Conservation (phyloP, 768 basidiomycete species). For the Lactarius evosmus region DNA sequence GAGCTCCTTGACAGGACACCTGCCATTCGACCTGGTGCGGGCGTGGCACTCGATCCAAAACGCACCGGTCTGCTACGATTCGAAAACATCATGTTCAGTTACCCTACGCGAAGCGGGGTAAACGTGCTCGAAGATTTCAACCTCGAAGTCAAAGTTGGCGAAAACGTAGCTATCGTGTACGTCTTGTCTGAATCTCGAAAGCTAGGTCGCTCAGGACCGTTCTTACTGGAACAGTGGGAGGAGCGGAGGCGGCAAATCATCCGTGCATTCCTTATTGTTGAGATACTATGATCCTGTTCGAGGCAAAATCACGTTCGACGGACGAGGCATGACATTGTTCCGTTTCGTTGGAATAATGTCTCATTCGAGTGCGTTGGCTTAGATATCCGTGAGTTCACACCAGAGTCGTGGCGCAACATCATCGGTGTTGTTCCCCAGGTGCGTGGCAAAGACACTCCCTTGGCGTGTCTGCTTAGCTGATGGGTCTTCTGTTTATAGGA, state of each 20-base stretch:
- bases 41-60: constrained; percentile 51
- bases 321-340: constrained; percentile 55
- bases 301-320: constrained; percentile 82
- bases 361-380: constrained; percentile 13
- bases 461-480: neutral
- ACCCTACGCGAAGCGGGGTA: constrained; percentile 80
- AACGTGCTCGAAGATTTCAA: constrained; percentile 81
- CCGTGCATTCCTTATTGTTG: constrained; percentile 80
- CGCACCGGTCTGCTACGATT: constrained; percentile 73
- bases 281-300: constrained; percentile 87
- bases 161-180: constrained; percentile 89
- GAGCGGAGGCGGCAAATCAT: constrained; percentile 94
- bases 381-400: constrained; percentile 87
- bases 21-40: constrained; percentile 62
- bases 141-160: constrained; percentile 76
- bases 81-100: constrained; percentile 82
- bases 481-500: constrained; percentile 41
- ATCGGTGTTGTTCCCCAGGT: constrained; percentile 94
- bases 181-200: constrained; percentile 35
- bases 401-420: constrained; percentile 80
- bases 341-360: neutral
- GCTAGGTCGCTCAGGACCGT: neutral
- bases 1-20: constrained; percentile 83
- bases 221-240: constrained; percentile 55
- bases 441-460: neutral